Evolutionary conservation across 495 filamentous ascomycete species (phyloP).

Genomic region (Lepraria neglecta): DNA sequence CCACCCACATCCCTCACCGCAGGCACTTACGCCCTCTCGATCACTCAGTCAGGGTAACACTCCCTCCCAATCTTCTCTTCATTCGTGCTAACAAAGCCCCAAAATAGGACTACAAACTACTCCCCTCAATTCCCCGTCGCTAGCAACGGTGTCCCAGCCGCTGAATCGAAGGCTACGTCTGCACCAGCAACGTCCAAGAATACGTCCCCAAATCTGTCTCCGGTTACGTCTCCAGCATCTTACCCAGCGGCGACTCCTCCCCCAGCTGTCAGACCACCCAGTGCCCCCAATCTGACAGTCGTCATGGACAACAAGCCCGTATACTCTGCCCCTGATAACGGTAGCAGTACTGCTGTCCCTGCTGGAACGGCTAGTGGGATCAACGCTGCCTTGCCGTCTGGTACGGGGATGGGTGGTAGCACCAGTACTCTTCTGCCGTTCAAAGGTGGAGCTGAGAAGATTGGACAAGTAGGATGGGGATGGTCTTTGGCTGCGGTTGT

Average conservation of each 20-base stretch:
- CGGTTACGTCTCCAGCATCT: background rate
- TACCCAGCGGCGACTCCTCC: background rate
- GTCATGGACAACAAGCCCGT: background rate
- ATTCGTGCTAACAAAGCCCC: background rate
- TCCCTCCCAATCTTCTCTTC: background rate
- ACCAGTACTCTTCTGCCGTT: background rate
- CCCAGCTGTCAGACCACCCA: background rate
- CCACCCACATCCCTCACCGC: background rate
- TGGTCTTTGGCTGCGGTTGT: background rate
- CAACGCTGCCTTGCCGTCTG: background rate
- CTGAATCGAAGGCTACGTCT: background rate
- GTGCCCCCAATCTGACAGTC: background rate
- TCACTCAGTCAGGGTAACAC: constrained; percentile 18
- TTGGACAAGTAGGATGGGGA: background rate
- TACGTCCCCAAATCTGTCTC: background rate
- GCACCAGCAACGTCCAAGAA: background rate
- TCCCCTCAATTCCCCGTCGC: constrained; percentile 25
- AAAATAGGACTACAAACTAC: constrained; percentile 23
- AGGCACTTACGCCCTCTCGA: constrained; percentile 22
- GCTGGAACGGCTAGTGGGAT: background rate
- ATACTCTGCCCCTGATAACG: background rate
- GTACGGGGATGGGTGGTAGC: background rate
- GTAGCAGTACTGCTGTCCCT: background rate
- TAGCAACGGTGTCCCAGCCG: background rate
- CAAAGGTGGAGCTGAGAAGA: background rate